These are phyloP conservation scores for Chlamydomonas urium DNA, from an alignment of 139 green algal genomes.

Conservation along the genomic window DNA sequence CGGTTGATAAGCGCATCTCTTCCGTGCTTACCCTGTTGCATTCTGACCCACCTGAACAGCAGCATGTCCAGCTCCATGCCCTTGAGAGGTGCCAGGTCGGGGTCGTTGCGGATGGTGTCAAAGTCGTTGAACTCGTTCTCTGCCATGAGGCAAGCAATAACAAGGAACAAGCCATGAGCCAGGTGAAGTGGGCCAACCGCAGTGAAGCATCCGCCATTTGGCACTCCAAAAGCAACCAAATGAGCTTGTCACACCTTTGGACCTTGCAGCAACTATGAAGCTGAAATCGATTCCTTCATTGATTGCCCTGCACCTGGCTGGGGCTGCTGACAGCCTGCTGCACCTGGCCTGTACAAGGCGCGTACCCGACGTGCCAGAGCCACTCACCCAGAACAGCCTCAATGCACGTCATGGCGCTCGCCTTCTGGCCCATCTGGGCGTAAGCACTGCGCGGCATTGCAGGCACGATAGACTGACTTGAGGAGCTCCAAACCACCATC, in stretches of 20 bases:
- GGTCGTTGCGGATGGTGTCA: constrained; percentile 36
- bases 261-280: too few relatives aligned
- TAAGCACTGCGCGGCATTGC: constrained; percentile 25
- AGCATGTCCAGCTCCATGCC: constrained; percentile 42
- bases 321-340: too few relatives aligned
- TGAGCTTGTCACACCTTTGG: too few relatives aligned
- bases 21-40: too few relatives aligned
- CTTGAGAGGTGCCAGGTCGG: constrained; percentile 45
- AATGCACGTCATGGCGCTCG: constrained; percentile 51
- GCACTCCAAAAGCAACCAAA: too few relatives aligned
- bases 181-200: neutral
- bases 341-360: neutral
- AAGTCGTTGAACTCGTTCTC: constrained; percentile 28
- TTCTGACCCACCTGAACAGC: constrained; percentile 40
- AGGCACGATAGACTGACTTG: neutral
- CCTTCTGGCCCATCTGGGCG: constrained; percentile 41
- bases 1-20: too few relatives aligned
- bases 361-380: neutral
- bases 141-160: too few relatives aligned
- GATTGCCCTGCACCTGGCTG: too few relatives aligned
- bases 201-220: neutral
- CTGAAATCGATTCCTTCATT: too few relatives aligned
- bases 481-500: too few relatives aligned
- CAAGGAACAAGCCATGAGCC: too few relatives aligned
- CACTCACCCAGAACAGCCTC: constrained; percentile 51